These are phyloP conservation scores for Pouteria campechiana DNA, from an alignment of 179 eudicot species.

Conservation along the genomic window DNA sequence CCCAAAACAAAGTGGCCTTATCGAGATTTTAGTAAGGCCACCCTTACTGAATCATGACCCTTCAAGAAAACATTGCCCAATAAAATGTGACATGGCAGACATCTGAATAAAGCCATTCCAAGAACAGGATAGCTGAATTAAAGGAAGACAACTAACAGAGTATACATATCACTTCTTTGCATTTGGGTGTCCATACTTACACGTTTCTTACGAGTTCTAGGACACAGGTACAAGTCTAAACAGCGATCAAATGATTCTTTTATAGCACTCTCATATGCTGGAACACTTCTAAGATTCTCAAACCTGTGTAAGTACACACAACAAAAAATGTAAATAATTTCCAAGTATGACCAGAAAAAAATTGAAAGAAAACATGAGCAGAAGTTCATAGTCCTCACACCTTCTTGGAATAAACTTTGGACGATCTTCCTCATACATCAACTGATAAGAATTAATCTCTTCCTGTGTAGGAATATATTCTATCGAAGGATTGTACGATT, in stretches of 20 bases:
- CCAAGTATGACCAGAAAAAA: not conserved
- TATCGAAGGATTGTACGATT: conserved; percentile 78
- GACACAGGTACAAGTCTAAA: conserved; percentile 86
- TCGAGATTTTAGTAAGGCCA: too few species aligned
- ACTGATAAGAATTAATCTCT: conserved; percentile 71
- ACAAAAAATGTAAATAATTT: not conserved
- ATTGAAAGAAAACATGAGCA: not conserved
- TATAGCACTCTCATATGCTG: conserved; percentile 69
- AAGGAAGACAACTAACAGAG: too few species aligned
- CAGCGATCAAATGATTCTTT: conserved; percentile 70
- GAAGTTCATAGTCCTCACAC: conserved; percentile 17
- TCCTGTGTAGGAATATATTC: conserved; percentile 91
- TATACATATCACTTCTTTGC: too few species aligned
- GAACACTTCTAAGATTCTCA: conserved; percentile 70
- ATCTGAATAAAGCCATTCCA: too few species aligned
- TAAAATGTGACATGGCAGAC: too few species aligned
- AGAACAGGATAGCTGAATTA: too few species aligned
- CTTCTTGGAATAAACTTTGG: conserved; percentile 82
- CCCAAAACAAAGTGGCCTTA: too few species aligned
- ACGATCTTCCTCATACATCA: conserved; percentile 93
- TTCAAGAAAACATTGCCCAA: too few species aligned
- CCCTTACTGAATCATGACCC: too few species aligned
- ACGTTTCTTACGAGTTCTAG: conserved; percentile 71
- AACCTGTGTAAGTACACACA: conserved; percentile 29
- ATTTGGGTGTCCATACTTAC: too few species aligned